Evolutionary conservation across 2,329 filamentous ascomycete genomes (phyloP), one percentile per base, ranked within the genome.

Genomic region (Cordyceps cateniannulata): DNA sequence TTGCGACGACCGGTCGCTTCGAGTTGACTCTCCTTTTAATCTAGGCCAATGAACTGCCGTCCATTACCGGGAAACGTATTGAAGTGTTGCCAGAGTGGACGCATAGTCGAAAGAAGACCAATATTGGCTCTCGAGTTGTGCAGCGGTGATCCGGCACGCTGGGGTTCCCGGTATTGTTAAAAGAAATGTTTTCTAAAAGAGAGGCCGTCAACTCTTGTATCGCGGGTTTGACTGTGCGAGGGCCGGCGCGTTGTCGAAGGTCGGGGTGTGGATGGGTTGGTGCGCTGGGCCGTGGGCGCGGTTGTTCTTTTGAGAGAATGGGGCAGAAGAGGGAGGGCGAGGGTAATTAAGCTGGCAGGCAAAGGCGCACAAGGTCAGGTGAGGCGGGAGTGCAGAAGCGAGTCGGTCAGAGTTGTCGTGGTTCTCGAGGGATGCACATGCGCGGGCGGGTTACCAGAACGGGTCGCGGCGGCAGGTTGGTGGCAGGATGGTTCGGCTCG

Each of bases 41-140:
- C 62, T 61, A 66, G 61, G 50, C 61, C 32, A 56, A 54, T 38
- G 49, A 59, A 56, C 59, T 38, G 55, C 53, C 53, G 55, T 63
- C 63, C 64, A 65, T 65, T 58, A 63, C 62, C 61, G 62, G 47
- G 12, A 20, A 52, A 58, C 63, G 49, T 56, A 60, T 42, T 63
- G 55, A 54, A 61, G 40, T 60, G 61, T 62, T 64, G 63, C 58
- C 61, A 62, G 61, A 55, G 59, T 49, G 53, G 57, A 54, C 58
- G 59, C 64, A 65, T 66, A 58, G 53, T 65, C 50, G 63, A 32
- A 48, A 40, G 42, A 25, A 27, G 38, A n/a, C 8, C n/a, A 20
- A 6, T 27, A 14, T 52, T 25, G 6, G 35, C 25, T 25, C 48
- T 59, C 35, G 20, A 45, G 14, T 32, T 45, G 47, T 45, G 56